These are phyloP conservation scores for Xerocomellus chrysenteron DNA, from an alignment of 768 basidiomycete species.

Conservation along the genomic window DNA sequence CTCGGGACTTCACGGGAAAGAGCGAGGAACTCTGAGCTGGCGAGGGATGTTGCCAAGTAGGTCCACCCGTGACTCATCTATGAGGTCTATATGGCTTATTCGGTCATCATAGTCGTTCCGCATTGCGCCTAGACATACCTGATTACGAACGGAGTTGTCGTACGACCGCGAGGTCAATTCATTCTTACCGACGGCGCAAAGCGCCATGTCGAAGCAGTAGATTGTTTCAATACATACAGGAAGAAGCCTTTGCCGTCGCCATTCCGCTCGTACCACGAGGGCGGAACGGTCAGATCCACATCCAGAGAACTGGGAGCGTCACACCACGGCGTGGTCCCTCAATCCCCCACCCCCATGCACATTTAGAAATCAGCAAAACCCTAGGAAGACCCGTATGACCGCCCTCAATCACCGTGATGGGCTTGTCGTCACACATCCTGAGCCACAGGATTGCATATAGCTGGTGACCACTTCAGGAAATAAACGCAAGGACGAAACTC, in stretches of 20 bases:
- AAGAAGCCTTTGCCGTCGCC: not conserved
- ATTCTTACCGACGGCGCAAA: slow-evolving; percentile 9
- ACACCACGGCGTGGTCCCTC: not conserved
- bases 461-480: not conserved
- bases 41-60: not conserved
- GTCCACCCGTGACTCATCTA: not conserved
- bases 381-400: not conserved
- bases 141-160: slow-evolving; percentile 1
- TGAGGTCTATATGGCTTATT: not conserved
- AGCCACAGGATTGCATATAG: not conserved
- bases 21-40: not conserved
- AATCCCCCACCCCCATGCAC: not conserved
- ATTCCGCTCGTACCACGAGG: not conserved
- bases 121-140: slow-evolving; percentile 1
- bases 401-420: not conserved
- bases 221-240: not conserved
- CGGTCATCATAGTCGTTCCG: not conserved
- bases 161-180: slow-evolving; percentile 1
- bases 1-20: not conserved
- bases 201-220: not conserved
- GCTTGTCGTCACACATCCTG: not conserved
- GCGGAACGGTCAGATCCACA: not conserved
- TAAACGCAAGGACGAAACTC: not conserved
- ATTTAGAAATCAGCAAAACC: not conserved
- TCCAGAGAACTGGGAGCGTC: not conserved